phyloP scores from a whole-genome alignment of 139 green algal species.

The Haematococcus sp. region DNA sequence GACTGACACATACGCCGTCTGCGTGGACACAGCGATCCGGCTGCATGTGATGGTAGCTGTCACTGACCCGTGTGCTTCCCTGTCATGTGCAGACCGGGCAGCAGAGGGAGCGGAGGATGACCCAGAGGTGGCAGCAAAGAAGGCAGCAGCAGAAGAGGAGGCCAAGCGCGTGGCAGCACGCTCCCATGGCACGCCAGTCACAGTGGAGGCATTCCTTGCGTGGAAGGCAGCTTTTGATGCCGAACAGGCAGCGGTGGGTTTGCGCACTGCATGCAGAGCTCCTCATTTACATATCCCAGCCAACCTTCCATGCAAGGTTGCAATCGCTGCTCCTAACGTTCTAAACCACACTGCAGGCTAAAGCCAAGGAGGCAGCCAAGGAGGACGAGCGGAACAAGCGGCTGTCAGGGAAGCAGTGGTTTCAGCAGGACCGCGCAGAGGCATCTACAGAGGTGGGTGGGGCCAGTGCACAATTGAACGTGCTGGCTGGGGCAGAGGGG shows the following conservation, averaged over 20 bases:
- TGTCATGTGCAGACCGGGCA: conserved; percentile 2
- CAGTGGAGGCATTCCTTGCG: conserved; percentile 63
- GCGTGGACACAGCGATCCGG: no score
- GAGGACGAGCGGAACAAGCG: conserved; percentile 21
- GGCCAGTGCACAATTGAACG: no score
- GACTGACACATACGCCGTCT: neutral
- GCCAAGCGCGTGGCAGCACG: conserved; percentile 56
- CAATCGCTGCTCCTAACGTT: no score
- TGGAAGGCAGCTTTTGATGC: conserved; percentile 68
- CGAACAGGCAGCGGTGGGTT: conserved; percentile 20
- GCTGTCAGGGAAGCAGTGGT: conserved; percentile 70
- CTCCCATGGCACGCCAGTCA: conserved; percentile 70
- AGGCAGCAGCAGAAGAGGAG: conserved; percentile 64
- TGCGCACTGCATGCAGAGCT: no score
- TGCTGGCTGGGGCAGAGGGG: no score
- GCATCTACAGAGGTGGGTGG: neutral
- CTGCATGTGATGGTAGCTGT: neutral
- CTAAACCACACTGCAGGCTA: no score
- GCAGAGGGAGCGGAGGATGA: conserved; percentile 15
- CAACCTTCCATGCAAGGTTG: no score
- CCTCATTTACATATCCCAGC: no score
- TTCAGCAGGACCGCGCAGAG: conserved; percentile 45
- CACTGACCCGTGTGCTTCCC: neutral
- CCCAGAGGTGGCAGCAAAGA: conserved; percentile 28
- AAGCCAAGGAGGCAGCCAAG: conserved; percentile 6